Evolutionary conservation across 805 yeast genomes (phyloP), one percentile per base, ranked within the genome.

Genomic region (Nakazawaea ambrosiae): DNA sequence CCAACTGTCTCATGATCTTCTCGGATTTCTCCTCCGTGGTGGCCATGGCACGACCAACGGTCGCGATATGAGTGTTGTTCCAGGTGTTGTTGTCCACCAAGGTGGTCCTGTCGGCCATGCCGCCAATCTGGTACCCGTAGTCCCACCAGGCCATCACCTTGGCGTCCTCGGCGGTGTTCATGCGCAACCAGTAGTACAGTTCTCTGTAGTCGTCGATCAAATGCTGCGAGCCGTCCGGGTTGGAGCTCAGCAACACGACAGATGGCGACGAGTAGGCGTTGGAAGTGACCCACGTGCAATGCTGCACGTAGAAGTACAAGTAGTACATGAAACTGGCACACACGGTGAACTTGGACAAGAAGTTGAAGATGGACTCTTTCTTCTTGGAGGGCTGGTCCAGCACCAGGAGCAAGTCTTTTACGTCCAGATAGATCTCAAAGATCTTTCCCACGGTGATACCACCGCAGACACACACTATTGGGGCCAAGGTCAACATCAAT

Each of bases 111-210:
- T 92, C 98, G 32, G 98, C 98, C 97, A 92, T 92, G 45, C 99
- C 99, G 51, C 98, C 98, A 53, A 92, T 92, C 68, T 92, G 99
- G 63, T 92, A 92, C 39, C 99, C 99, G 56, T 94, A 94, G 68
- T 94, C 98, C 99, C 99, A 92, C 98, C 99, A 92, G 9, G 97
- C 81, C 82, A 94, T 87, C 44, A 92, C 83, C 60, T 85, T 89
- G 25, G 97, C 84, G 57, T 92, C 97, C 58, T 92, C 96, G 3
- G 84, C 78, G 1, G 98, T 92, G 65, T 92, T 92, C 96, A 90
- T 89, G 55, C 98, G 79, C 51, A 92, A 69, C 98, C 98, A 92
- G 60, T 90, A 92, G 67, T 92, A 92, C 9, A 97, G 98, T 68
- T 92, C 99, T 64, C 99, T 79, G 70, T 81, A 92, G 61, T 92